phyloP scores from a whole-genome alignment of 257 asterid species.

The Haberlea rhodopensis region DNA sequence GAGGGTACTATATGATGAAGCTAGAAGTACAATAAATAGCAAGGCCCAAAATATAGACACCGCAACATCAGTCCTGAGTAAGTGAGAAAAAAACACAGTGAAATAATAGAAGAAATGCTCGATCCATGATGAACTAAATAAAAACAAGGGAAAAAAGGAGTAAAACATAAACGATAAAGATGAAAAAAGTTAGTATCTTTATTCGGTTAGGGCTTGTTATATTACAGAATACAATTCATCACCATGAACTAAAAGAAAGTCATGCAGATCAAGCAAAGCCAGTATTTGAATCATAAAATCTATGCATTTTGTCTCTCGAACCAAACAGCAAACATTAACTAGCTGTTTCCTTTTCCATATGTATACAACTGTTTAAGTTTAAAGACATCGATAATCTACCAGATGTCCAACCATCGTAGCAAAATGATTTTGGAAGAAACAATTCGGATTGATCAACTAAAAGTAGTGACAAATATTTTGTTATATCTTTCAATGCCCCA shows the following conservation, averaged over 20 bases:
- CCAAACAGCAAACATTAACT: not conserved
- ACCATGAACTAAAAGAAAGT: not conserved
- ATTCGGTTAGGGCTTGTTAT: not conserved
- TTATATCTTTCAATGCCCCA: not conserved
- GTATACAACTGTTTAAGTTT: not conserved
- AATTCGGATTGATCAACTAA: not conserved
- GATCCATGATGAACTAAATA: not conserved
- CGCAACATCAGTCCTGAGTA: slow-evolving; percentile 65
- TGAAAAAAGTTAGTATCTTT: not conserved
- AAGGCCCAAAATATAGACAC: slow-evolving; percentile 49
- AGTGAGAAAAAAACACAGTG: slow-evolving; percentile 2
- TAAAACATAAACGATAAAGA: too few relatives aligned
- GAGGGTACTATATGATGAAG: slow-evolving; percentile 55
- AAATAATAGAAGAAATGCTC: slow-evolving; percentile 7
- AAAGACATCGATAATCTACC: not conserved
- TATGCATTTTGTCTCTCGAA: too few relatives aligned
- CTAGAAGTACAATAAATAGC: slow-evolving; percentile 47
- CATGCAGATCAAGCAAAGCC: not conserved
- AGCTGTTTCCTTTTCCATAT: not conserved
- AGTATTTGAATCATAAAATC: too few relatives aligned
- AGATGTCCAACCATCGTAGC: not conserved
- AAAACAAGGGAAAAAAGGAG: not conserved
- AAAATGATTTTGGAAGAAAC: not conserved
- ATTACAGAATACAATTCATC: too few relatives aligned
- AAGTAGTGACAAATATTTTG: too few relatives aligned